Evolutionary conservation across 306 rosid genomes (phyloP), one percentile per base, ranked within the genome.

Genomic region (Cucurbita argyrosperma): DNA sequence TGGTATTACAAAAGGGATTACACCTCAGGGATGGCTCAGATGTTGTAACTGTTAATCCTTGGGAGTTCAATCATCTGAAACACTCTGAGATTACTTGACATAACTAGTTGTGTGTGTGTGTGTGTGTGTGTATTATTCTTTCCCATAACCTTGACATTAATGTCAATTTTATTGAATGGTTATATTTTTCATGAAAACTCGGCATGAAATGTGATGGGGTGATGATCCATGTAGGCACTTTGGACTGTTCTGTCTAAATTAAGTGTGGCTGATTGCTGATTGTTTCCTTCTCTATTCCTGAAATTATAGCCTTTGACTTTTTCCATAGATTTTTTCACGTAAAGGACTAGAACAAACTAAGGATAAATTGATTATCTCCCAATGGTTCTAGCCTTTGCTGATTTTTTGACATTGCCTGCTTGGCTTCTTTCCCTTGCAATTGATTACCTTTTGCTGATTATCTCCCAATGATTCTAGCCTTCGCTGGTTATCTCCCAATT

Each of bases 141-240:
- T 49, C 57, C 51, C 39, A 13, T 1, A 68, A 45, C 56, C 47
- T 45, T 5, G 42, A 5, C 11, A 12, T 68, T 47, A 7, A 15
- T 50, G 40, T 58, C 49, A 26, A 26, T 12, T 54, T 46, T 56
- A 16, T 73, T 47, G 30, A 42, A 52, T 39, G 23, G 58, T 46
- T 30, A 13, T 57, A 23, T 16, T 40, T 51, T 76, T 76, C 57
- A 21, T 74, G 73, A 66, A 54, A 18, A 55, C 60, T 18, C 19
- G 6, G 1, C 4, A 72, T 77, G 78, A 71, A 39, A 77, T 77
- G 87, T 52, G 87, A 80, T 65, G 77, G 65, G 67, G 71, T 86
- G 87, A 86, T 79, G 87, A 79, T 75, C 52, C 46, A 76, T 76
- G 86, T 87, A 86, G 83, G 84, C 80, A 79, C 87, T 83, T 83